Base-by-base conservation (phyloP, 352 stramenopile genomes). In the Phytopythium vexans region DNA sequence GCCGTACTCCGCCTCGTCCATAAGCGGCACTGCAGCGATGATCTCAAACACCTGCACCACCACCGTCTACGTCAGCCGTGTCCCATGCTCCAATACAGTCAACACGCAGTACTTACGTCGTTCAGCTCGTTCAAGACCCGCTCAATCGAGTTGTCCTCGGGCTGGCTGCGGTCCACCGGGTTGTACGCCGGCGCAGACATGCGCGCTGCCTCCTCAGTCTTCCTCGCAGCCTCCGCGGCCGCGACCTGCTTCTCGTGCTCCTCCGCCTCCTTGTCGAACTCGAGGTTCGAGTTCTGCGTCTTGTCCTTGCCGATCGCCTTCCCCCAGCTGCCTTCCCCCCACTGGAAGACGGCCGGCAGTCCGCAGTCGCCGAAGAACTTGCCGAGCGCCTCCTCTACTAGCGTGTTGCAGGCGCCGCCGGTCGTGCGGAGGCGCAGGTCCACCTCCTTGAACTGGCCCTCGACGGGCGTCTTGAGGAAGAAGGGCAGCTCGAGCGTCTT, bases 311-410 rank as follows among this genome's bases (percentile, higher is more conserved):
- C 72, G n/a, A 88, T 56, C 31, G 62, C 70, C 49, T 85, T 88
- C 32, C 80, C 80, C 80, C 80, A 90, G 62, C 73, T 86, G 34
- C 80, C 80, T 46, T 90, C 75, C 40, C 71, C 80, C 80, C 80
- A 90, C 49, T 82, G 67, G 56, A 90, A 90, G 34, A 76, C 68
- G 12, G 66, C 61, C 1, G 76, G 73, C 35, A 87, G 75, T 1
- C 76, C 77, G 39, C 80, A 90, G 11, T 88, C 68, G 8, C 64
- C 70, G 54, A 90, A 90, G 61, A 90, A 90, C 33, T 69, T 66
- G 27, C 80, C 77, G 15, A 90, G 65, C 40, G 79, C 77, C 49
- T 87, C 79, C 52, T 90, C 80, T 64, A 90, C 77, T 33, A 90
- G 61, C 49, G 77, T 88, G 71, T 86, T 86, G 64, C 80, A 90